A percentile compares a stretch with the other conserved stretches of the same genome.
Evolutionary conservation across 192 early-diverging fungal species (phyloP).

Genomic region (Coemansia sp.): DNA sequence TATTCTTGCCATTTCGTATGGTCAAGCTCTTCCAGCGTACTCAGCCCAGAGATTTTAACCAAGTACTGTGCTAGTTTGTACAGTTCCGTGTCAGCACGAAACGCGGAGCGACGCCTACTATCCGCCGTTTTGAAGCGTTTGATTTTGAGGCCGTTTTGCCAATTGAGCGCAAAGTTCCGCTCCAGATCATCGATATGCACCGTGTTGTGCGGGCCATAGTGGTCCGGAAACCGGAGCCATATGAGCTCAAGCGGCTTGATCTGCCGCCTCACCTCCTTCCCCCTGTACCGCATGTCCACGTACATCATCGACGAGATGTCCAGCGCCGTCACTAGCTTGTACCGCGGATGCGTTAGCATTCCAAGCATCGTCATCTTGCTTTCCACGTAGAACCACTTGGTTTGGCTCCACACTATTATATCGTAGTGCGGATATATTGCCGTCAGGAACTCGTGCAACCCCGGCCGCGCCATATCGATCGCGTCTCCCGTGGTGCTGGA

Average conservation of each 20-base stretch:
- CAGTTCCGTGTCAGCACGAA: constrained; percentile 57
- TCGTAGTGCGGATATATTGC: constrained; percentile 69
- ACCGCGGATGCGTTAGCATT: constrained; percentile 60
- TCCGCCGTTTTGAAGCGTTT: constrained; percentile 58
- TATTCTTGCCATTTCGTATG: constrained; percentile 59
- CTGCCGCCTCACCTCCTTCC: constrained; percentile 59
- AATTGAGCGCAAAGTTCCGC: constrained; percentile 76
- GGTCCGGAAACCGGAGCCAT: constrained; percentile 57
- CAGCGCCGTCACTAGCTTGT: constrained; percentile 69
- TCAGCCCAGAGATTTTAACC: constrained; percentile 55
- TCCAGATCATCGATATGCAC: constrained; percentile 73
- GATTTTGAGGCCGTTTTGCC: constrained; percentile 66
- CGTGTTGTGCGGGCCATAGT: constrained; percentile 58
- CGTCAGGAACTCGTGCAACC: constrained; percentile 63
- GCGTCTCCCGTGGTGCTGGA: constrained; percentile 60
- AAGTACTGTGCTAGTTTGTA: constrained; percentile 61
- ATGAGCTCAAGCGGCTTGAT: constrained; percentile 73
- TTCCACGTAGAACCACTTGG: constrained; percentile 67
- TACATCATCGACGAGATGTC: constrained; percentile 71
- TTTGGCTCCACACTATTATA: constrained; percentile 78
- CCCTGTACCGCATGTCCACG: constrained; percentile 57
- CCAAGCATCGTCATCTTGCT: constrained; percentile 75
- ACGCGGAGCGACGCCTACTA: constrained; percentile 18
- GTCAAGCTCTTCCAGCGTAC: constrained; percentile 59
- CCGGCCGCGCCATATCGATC: constrained; percentile 62